A percentile compares a stretch with the other conserved stretches of the same genome.
These are phyloP conservation scores for Forsythia suspensa DNA, from an alignment of 257 asterid genomes.

Conservation along the genomic window DNA sequence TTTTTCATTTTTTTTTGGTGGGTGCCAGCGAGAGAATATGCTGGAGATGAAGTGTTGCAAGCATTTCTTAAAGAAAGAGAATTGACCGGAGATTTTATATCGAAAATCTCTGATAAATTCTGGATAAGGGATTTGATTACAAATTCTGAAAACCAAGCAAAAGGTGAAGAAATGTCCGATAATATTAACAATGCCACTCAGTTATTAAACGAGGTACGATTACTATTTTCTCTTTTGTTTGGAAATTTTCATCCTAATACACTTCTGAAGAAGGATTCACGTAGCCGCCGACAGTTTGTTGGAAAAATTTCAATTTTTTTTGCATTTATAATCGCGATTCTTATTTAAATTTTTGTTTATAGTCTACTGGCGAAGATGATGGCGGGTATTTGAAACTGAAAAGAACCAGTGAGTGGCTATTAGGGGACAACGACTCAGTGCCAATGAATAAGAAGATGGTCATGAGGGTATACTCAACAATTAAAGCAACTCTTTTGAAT, in stretches of 20 bases:
- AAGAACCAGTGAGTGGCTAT: conserved; percentile 72
- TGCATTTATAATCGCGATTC: background rate
- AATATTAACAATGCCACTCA: conserved; percentile 17
- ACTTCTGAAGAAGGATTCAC: background rate
- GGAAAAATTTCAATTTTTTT: background rate
- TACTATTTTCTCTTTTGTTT: background rate
- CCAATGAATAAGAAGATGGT: conserved; percentile 78
- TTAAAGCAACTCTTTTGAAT: conserved; percentile 1
- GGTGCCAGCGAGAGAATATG: conserved; percentile 45
- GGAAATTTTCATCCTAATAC: background rate
- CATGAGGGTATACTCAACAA: conserved; percentile 38
- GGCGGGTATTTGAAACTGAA: conserved; percentile 82
- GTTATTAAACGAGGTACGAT: conserved; percentile 43
- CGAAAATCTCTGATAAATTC: conserved; percentile 64
- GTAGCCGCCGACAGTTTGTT: background rate
- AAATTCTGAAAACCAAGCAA: conserved; percentile 20
- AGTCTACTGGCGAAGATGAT: conserved; percentile 47
- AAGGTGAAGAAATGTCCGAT: conserved; percentile 29
- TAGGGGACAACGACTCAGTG: conserved; percentile 57
- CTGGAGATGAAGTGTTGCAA: conserved; percentile 59
- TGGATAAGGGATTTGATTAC: conserved; percentile 49
- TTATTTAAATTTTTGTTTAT: conserved; percentile 6
- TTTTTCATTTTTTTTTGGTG: background rate
- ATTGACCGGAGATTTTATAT: conserved; percentile 66
- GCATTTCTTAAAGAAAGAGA: conserved; percentile 75